A percentile compares a stretch with the other conserved stretches of the same genome.
Evolutionary conservation across 768 basidiomycete species (phyloP).

Genomic region (Hydnum rufescens): DNA sequence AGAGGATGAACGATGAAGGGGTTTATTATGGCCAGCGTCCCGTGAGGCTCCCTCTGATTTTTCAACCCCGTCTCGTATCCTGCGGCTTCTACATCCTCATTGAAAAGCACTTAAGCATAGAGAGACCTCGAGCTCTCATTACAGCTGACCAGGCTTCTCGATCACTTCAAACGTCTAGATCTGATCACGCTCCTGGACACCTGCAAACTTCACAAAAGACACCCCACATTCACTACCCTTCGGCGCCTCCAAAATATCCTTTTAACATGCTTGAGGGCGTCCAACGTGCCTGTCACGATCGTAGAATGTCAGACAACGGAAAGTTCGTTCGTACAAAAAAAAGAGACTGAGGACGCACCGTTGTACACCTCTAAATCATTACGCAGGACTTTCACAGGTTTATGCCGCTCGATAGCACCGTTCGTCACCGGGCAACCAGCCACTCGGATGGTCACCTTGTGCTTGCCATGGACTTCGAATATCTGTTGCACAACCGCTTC

Average conservation of each 20-base stretch:
- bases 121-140: no score
- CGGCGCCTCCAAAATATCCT: constrained; percentile 66
- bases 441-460: constrained; percentile 44
- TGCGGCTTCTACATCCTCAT: no score
- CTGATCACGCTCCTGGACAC: constrained; percentile 56
- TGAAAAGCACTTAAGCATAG: no score
- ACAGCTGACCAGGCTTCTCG: constrained; percentile 53
- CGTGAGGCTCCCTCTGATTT: no score
- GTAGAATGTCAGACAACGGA: background rate
- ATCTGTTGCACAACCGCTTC: constrained; percentile 76
- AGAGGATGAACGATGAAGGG: no score
- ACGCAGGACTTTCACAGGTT: constrained; percentile 53
- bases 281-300: constrained; percentile 38
- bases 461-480: constrained; percentile 68
- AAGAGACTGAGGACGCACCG: constrained; percentile 14
- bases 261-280: constrained; percentile 71
- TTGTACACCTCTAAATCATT: constrained; percentile 41
- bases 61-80: no score
- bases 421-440: constrained; percentile 85
- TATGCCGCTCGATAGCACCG: constrained; percentile 53
- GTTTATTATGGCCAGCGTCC: no score
- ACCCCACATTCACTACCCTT: constrained; percentile 91
- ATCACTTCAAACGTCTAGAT: constrained; percentile 62
- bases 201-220: constrained; percentile 47
- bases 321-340: no score